Base-by-base conservation (phyloP, 1,284 basidiomycete genomes). In the Ustilago xerochloae region DNA sequence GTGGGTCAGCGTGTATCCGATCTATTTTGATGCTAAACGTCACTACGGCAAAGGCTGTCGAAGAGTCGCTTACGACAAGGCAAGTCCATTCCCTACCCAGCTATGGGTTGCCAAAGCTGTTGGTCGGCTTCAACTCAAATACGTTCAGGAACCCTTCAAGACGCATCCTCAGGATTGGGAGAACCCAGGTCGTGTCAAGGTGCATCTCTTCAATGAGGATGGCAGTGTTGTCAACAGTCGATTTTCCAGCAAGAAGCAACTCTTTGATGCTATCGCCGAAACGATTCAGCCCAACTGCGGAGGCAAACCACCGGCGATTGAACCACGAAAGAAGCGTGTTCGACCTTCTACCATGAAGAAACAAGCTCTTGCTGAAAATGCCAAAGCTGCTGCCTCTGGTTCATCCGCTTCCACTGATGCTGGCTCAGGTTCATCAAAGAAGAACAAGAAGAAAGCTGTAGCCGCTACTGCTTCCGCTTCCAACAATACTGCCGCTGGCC, bases 151-250 rank as follows among this genome's bases (percentile, higher is more conserved):
- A 85, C 86, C 87, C 12, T 88, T 90, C 82, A 96, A 94, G 85
- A 88, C 89, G 29, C 95, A 98, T 82, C 95, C 95, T 6, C 89
- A 93, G 62, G 95, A 98, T 84, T 97, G 95, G 94, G 94, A 93
- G 82, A 98, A 98, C 83, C 84, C 84, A 0, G 84, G 84, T 2
- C 89, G 95, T 35, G 92, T 97, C 66, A 90, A 94, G 75, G 92
- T 97, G 12, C 55, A 74, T 30, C 92, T 93, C 79, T 91, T 93
- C 88, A 91, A 91, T 86, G 91, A 91, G 80, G 91, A 96, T 54
- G 90, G 92, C 0, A 87, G 87, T 64, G 88, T 91, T 13, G 83
- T 92, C 57, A 91, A 94, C 82, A 87, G 89, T 1, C 85, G 87
- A 24, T 90, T 96, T 79, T 90, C 89, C 85, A 77, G 51, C 50